phyloP scores from a whole-genome alignment of 2,329 filamentous ascomycete species.

The Alternaria postmessia region DNA sequence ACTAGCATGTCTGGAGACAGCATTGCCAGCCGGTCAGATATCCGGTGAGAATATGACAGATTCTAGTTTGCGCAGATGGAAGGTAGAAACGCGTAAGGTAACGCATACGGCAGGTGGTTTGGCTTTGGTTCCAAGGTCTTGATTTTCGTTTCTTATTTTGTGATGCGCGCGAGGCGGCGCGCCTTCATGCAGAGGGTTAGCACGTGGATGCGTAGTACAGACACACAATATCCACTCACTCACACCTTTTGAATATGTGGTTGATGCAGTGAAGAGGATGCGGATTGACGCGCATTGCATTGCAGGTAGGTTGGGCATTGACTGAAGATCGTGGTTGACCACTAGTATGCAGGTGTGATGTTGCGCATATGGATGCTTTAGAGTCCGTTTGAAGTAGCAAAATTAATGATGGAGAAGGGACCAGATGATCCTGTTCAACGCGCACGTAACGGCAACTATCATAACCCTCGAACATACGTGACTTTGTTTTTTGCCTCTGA shows the following conservation, averaged over 20 bases:
- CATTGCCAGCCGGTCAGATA: background rate
- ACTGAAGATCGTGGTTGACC: conserved; percentile 1
- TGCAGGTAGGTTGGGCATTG: background rate
- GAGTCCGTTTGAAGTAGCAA: background rate
- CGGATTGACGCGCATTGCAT: conserved; percentile 3
- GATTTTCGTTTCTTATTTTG: background rate
- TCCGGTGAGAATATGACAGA: background rate
- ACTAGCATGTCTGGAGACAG: background rate
- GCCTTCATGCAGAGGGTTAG: background rate
- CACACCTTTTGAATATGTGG: background rate
- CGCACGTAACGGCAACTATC: background rate
- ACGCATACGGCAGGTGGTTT: conserved; percentile 3
- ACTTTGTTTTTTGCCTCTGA: background rate
- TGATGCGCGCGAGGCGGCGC: background rate
- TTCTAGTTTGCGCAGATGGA: background rate
- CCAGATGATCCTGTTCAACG: background rate
- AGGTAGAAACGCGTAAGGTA: background rate
- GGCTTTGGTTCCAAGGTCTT: background rate
- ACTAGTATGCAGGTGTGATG: background rate
- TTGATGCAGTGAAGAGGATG: background rate
- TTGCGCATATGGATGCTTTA: background rate
- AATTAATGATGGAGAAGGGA: background rate
- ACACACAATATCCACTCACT: conserved; percentile 1
- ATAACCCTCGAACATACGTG: background rate
- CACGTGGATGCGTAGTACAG: background rate